Evolutionary conservation across 2,329 filamentous ascomycete species (phyloP), one percentile per base, ranked within the genome.

Genomic region (Intubia oerlemansii): DNA sequence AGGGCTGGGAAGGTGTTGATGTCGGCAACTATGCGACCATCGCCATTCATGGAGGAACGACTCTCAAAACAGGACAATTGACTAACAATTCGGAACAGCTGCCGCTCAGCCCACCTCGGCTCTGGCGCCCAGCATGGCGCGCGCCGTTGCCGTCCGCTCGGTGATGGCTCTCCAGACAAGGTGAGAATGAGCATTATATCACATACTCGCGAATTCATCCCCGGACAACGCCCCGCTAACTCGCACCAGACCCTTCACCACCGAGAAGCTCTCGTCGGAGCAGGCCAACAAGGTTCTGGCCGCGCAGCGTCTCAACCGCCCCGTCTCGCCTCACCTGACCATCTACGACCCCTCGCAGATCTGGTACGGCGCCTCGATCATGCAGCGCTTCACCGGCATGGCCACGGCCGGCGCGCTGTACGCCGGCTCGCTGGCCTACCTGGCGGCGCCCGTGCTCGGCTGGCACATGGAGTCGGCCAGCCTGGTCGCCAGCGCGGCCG

Each of bases 261-360:
- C 69, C 32, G 51, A 66, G 42, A 62, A 62, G 45, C 42, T 75
- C 42, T 56, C 62, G 35, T 49, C 54, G 30, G 41, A 50, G 30
- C 57, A 73, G 36, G 65, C 53, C 38, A 44, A 64, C 38, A 47
- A 63, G 40, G 67, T 91, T 53, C 79, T 93, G 47, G 72, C 66
- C 44, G 58, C 68, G 45, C 84, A 93, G 60, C 84, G 84, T 44
- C 62, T 74, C 32, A 54, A 63, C 45, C 84, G 84, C 29, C 84
- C 84, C 47, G 62, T 92, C 42, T 65, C 80, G 25, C 84, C 84
- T 31, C 82, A 93, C 49, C 67, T 93, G 37, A 50, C 56, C 45
- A 84, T 90, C 65, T 93, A 93, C 70, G 65, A 69, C 50, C 66
- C 75, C 34, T 70, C 80, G 52, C 77, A 93, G 55, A 88, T 80